phyloP scores from a whole-genome alignment of 495 filamentous ascomycete species.

The Choiromyces venosus region DNA sequence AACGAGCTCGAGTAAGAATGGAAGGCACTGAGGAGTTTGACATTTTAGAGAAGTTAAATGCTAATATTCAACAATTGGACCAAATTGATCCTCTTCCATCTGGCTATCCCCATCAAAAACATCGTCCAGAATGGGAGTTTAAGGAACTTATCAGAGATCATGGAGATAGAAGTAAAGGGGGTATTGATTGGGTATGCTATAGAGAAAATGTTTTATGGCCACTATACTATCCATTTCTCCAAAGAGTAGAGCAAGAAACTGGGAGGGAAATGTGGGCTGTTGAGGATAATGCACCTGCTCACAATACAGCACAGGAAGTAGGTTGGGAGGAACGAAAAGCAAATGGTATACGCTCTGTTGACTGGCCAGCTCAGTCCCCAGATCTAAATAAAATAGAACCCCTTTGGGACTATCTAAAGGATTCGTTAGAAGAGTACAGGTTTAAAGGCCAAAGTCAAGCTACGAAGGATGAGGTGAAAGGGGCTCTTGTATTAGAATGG shows the following conservation, averaged over 20 bases:
- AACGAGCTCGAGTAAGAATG: neutral
- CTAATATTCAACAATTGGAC: neutral
- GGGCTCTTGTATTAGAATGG: constrained; percentile 1
- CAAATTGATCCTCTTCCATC: neutral
- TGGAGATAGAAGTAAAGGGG: neutral
- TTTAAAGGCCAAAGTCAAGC: neutral
- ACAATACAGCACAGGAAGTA: neutral
- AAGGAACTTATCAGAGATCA: neutral
- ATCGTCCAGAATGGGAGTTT: constrained; percentile 10
- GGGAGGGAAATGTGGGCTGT: constrained; percentile 6
- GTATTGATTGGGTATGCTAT: constrained; percentile 14
- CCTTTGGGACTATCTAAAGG: constrained; percentile 3
- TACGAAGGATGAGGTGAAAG: neutral
- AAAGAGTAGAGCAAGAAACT: constrained; percentile 4
- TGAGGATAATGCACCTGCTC: constrained; percentile 7
- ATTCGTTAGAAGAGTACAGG: constrained; percentile 1
- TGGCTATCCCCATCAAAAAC: neutral
- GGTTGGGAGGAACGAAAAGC: neutral
- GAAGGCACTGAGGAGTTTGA: neutral
- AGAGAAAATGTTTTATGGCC: neutral
- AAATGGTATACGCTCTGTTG: neutral
- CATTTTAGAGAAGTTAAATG: constrained; percentile 3
- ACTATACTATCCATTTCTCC: constrained; percentile 5
- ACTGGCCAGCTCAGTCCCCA: constrained; percentile 17
- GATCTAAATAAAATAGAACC: constrained; percentile 18